Conservation (phyloP, 1,284 basidiomycete species). For the Sparassis latifolia region DNA sequence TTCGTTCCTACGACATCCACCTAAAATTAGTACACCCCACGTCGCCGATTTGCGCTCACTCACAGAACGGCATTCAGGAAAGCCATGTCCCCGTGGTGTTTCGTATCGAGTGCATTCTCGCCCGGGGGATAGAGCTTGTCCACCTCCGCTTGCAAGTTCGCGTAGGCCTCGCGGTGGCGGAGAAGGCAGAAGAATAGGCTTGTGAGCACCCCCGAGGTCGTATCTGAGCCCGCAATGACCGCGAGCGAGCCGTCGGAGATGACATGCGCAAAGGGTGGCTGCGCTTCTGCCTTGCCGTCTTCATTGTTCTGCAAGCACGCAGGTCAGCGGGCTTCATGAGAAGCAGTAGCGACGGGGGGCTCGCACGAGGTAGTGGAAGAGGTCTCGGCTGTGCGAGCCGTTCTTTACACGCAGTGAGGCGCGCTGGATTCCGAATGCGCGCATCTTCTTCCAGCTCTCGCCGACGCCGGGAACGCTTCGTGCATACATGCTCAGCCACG, state of each 20-base stretch:
- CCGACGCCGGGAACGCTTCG: constrained; percentile 13
- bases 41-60: background rate
- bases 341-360: background rate
- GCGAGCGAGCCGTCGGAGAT: constrained; percentile 16
- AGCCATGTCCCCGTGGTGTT: constrained; percentile 18
- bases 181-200: constrained; percentile 42
- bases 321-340: background rate
- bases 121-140: constrained; percentile 27
- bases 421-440: constrained; percentile 12
- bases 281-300: constrained; percentile 13
- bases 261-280: constrained; percentile 12
- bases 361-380: constrained; percentile 18
- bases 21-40: too few species aligned
- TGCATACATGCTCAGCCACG: constrained; percentile 19
- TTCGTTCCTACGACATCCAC: background rate
- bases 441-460: constrained; percentile 14
- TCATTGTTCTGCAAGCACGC: constrained; percentile 15
- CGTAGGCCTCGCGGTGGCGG: constrained; percentile 35
- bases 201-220: constrained; percentile 40
- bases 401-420: constrained; percentile 11
- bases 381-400: constrained; percentile 13
- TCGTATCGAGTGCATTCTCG: constrained; percentile 16
- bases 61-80: constrained; percentile 27
- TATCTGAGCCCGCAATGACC: constrained; percentile 53
- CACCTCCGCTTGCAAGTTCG: constrained; percentile 43